Base-by-base conservation (phyloP, 2,329 filamentous ascomycete species). In the Cladosporium cucumerinum region DNA sequence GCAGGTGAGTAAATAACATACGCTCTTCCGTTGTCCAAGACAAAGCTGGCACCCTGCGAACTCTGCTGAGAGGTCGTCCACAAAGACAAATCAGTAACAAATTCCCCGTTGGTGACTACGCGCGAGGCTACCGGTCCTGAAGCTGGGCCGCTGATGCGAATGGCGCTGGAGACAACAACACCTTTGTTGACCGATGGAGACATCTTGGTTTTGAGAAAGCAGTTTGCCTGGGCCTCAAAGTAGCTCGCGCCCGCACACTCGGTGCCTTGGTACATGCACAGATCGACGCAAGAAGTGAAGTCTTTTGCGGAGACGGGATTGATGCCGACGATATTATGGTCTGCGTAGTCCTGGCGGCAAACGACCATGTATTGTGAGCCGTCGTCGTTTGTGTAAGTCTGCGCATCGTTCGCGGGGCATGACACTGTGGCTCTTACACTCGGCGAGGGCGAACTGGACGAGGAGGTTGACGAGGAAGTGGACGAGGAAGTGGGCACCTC, bases 311-410 rank as follows among this genome's bases (percentile, higher is more conserved):
- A 12, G 43, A n/a, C 28, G 39, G 30, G 25, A 25, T 61, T n/a
- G 39, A 46, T 46, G 2, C 39, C 39, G 39, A 23, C 39, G n/a
- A 46, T 46, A 5, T 46, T 46, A 8, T 49, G 51, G 46, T 18
- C 14, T 3, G 12, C 28, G 26, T 61, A 49, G 57, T 51, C 57
- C 26, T 49, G 57, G 14, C 25, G 14, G 26, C 57, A 61, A 5
- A 61, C 57, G 25, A 61, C 36, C 26, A 49, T 49, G 26, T n/a
- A 61, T 18, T 49, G 34, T 7, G 57, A 61, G 23, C 57, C 57
- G 18, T 61, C 57, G 11, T 51, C 57, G n/a, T 49, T 32, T 12
- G 48, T 51, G 57, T 49, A 49, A 4, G 25, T 61, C 11, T 30
- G 18, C 10, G 21, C 28, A 18, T 61, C 57, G 25, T 61, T 32